Percentiles rank a stretch among this genome's conserved stretches.
These are phyloP conservation scores for Metschnikowia shivogae DNA, from an alignment of 805 yeast genomes.

Conservation along the genomic window DNA sequence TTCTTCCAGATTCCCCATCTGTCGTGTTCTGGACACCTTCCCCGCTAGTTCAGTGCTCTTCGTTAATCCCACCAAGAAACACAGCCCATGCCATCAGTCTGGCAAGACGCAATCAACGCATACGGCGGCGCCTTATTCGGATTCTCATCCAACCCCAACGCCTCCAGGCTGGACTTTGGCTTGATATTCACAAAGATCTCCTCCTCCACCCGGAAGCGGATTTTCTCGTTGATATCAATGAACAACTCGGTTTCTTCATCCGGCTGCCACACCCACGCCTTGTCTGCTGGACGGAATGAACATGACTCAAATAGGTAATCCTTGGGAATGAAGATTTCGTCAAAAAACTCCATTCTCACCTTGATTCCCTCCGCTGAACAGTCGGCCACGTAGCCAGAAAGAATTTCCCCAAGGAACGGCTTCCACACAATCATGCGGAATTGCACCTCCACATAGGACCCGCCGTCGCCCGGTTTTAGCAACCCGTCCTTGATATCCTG, in stretches of 20 bases:
- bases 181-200: slow-evolving; percentile 80
- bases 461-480: slow-evolving; percentile 92
- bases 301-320: slow-evolving; percentile 75
- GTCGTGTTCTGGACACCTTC: too few relatives aligned
- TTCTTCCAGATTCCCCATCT: too few relatives aligned
- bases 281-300: slow-evolving; percentile 64
- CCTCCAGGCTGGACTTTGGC: slow-evolving; percentile 65
- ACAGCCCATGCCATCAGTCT: slow-evolving; percentile 95
- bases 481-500: slow-evolving; percentile 81
- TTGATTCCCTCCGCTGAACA: slow-evolving; percentile 86
- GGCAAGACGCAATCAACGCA: slow-evolving; percentile 84
- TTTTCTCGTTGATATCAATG: slow-evolving; percentile 86
- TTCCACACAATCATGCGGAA: slow-evolving; percentile 81
- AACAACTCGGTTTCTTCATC: slow-evolving; percentile 73
- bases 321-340: slow-evolving; percentile 87
- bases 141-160: slow-evolving; percentile 35
- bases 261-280: slow-evolving; percentile 93
- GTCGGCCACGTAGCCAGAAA: slow-evolving; percentile 90
- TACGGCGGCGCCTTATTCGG: slow-evolving; percentile 65
- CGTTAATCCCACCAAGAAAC: slow-evolving; percentile 89
- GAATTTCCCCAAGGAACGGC: slow-evolving; percentile 90
- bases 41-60: too few relatives aligned
- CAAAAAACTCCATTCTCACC: slow-evolving; percentile 80
- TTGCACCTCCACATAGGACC: slow-evolving; percentile 67
- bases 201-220: slow-evolving; percentile 86